These are phyloP conservation scores for Plasmodium ovale DNA, from an alignment of 169 alveolate genomes.

Conservation along the genomic window DNA sequence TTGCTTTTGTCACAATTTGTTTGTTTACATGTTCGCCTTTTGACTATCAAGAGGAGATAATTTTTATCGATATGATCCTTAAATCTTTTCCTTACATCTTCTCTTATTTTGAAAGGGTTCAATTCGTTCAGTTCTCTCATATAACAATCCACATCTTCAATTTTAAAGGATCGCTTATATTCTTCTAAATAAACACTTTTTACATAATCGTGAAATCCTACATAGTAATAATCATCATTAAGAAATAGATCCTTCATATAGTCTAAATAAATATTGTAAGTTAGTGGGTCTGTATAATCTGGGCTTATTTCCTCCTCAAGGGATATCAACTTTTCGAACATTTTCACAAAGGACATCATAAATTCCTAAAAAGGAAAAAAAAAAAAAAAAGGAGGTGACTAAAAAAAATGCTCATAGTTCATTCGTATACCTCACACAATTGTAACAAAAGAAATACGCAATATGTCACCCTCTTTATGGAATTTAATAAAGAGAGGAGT, in stretches of 20 bases:
- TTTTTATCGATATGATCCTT: slow-evolving; percentile 6
- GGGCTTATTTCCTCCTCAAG: slow-evolving; percentile 18
- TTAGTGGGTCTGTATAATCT: slow-evolving; percentile 47
- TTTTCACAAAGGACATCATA: slow-evolving; percentile 58
- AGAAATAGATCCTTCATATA: slow-evolving; percentile 52
- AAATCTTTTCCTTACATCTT: slow-evolving; percentile 20
- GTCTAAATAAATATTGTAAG: slow-evolving; percentile 31
- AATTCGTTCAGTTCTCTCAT: slow-evolving; percentile 39
- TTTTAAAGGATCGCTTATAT: neutral
- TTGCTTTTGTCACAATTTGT: neutral
- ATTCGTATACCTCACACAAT: no score
- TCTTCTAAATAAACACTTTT: slow-evolving; percentile 31
- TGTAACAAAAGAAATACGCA: no score
- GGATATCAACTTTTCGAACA: slow-evolving; percentile 36
- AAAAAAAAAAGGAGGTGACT: neutral
- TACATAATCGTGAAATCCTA: slow-evolving; percentile 51
- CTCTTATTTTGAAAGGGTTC: slow-evolving; percentile 22
- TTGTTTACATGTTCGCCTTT: neutral
- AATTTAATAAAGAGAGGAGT: no score
- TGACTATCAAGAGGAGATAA: slow-evolving; percentile 15
- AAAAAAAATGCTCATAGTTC: no score
- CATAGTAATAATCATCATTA: slow-evolving; percentile 65
- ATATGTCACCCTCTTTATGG: no score
- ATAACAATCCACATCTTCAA: slow-evolving; percentile 27
- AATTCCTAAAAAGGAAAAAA: slow-evolving; percentile 45